phyloP scores from a whole-genome alignment of 768 basidiomycete species.

The Lactifluus hygrophoroides region DNA sequence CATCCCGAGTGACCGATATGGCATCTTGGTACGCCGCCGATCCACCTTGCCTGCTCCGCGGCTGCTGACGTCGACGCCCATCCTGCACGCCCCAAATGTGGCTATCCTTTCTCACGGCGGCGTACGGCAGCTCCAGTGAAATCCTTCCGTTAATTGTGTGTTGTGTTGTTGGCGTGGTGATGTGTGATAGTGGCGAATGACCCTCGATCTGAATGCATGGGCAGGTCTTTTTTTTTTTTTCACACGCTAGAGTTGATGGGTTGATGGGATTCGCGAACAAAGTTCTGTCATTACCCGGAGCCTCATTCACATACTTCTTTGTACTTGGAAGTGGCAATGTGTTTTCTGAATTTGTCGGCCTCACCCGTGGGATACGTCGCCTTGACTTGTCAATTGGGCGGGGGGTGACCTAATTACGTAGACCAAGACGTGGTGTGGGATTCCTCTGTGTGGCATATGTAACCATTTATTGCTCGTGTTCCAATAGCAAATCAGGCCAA shows the following conservation, averaged over 20 bases:
- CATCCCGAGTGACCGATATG: not conserved
- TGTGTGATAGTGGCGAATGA: slow-evolving; percentile 3
- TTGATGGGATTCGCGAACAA: not conserved
- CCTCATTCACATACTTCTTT: not conserved
- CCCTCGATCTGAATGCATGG: slow-evolving; percentile 2
- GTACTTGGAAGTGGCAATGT: not conserved
- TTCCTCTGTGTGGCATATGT: not conserved
- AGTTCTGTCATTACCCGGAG: slow-evolving; percentile 7
- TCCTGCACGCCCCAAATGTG: not conserved
- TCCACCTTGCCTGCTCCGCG: slow-evolving; percentile 10
- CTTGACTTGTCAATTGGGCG: not conserved
- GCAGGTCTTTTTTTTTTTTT: slow-evolving; percentile 1
- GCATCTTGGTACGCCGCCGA: slow-evolving; percentile 2
- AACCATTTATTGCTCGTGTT: not conserved
- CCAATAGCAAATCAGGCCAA: not conserved
- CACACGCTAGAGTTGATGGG: not conserved
- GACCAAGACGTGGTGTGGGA: not conserved
- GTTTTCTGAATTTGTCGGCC: not conserved
- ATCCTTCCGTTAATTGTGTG: not conserved
- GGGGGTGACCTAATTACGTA: not conserved
- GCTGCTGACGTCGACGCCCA: slow-evolving; percentile 2
- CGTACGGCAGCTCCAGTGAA: not conserved
- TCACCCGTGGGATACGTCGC: not conserved
- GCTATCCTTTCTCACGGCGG: slow-evolving; percentile 7
- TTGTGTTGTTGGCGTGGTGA: not conserved